Base-by-base conservation (phyloP, 2,329 filamentous ascomycete species). In the Capronia americana region DNA sequence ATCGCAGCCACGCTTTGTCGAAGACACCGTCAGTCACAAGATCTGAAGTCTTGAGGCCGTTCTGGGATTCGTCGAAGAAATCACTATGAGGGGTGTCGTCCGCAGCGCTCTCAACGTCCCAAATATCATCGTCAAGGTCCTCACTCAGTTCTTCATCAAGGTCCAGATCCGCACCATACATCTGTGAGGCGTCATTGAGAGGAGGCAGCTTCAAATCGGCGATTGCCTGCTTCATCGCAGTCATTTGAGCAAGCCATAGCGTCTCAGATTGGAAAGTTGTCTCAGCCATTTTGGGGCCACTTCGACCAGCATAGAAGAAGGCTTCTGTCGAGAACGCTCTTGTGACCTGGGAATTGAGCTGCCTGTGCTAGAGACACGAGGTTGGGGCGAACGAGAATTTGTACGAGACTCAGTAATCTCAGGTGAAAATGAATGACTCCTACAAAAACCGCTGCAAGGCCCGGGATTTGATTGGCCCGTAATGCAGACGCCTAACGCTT, bases 201-300 rank as follows among this genome's bases (percentile, higher is more conserved):
- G 78, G 72, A 26, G 84, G 83, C 55, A 88, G 77, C 64, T 87
- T 85, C 60, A 97, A 82, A 24, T 90, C 86, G 50, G 90, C 91
- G 65, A 98, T 87, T 51, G 93, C 92, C 67, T 90, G 86, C 75
- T 90, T 90, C 95, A 99, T 98, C 34, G 90, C 88, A 30, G 88
- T 86, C 73, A 96, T 87, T 77, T 97, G 92, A 66, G 88, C 86
- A 71, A 94, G 88, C 95, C 95, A 98, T 86, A 91, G 85, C 53
- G 83, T 81, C 75, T 89, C 83, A 14, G 81, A 69, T 51, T 68
- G 67, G 28, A 69, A 70, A 32, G 69, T 63, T 26, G 64, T 17
- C 30, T 67, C 60, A 11, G 66, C 61, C 71, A 73, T 73, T 26
- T 63, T 61, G 4, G 10, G 23, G 34, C 38, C 48, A 32, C 26